These are phyloP conservation scores for Phytopythium boreale DNA, from an alignment of 352 stramenopile genomes.

Conservation along the genomic window DNA sequence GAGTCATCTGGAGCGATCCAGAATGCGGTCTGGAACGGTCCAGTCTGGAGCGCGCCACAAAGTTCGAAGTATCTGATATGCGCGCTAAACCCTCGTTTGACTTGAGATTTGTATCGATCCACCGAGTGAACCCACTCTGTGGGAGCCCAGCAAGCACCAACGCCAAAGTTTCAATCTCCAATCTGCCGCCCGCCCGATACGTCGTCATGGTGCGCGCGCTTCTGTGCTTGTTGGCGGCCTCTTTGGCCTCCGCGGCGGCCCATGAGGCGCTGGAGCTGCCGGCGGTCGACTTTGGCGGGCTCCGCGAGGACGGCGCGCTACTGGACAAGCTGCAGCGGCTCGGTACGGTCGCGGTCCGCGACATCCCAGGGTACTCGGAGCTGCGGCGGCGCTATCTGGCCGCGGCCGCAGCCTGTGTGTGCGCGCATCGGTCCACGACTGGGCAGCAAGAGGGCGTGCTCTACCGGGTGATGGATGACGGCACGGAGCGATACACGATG, in stretches of 20 bases:
- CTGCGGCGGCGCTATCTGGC: slow-evolving; percentile 10
- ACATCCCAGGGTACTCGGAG: slow-evolving; percentile 8
- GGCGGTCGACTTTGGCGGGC: slow-evolving; percentile 8
- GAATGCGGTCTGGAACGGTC: not conserved
- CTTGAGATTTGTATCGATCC: not conserved
- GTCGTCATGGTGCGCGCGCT: not conserved
- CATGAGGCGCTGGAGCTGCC: slow-evolving; percentile 6
- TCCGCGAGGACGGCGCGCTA: slow-evolving; percentile 6
- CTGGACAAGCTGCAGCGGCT: slow-evolving; percentile 9
- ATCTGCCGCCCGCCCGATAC: not conserved
- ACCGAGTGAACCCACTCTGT: not conserved
- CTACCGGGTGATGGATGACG: slow-evolving; percentile 12
- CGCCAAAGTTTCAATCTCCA: not conserved
- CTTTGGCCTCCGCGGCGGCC: not conserved
- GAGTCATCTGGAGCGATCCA: not conserved
- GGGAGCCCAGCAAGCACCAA: not conserved
- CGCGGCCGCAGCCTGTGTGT: slow-evolving; percentile 9
- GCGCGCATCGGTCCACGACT: not conserved
- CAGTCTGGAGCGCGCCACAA: not conserved
- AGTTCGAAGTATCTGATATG: not conserved
- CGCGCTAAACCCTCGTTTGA: not conserved
- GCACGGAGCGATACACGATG: slow-evolving; percentile 18
- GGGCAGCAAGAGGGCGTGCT: slow-evolving; percentile 6
- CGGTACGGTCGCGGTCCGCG: slow-evolving; percentile 14
- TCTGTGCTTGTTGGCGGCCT: not conserved